Evolutionary conservation across 768 basidiomycete species (phyloP).

Genomic region (Boletellus ananiceps): DNA sequence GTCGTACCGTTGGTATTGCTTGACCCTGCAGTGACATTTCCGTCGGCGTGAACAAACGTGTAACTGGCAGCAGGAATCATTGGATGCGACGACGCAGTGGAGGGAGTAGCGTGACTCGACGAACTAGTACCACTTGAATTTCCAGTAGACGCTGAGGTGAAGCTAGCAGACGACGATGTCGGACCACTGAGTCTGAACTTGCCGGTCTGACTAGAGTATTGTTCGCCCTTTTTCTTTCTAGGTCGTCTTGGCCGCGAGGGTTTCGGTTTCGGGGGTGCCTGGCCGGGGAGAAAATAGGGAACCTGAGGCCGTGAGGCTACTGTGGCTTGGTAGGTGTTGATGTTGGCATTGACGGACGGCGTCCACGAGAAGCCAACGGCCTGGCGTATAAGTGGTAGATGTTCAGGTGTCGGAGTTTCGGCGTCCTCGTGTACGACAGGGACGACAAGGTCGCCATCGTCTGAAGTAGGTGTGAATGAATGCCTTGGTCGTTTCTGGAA

Average conservation of each 20-base stretch:
- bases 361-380: constrained; percentile 50
- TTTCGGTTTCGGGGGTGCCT: constrained; percentile 31
- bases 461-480: constrained; percentile 49
- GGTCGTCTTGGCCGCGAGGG: constrained; percentile 23
- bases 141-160: constrained; percentile 26
- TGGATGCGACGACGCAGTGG: not conserved
- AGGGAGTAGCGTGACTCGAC: not conserved
- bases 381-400: constrained; percentile 52
- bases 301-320: constrained; percentile 18
- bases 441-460: constrained; percentile 43
- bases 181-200: constrained; percentile 43
- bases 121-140: constrained; percentile 6
- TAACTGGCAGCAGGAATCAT: constrained; percentile 3
- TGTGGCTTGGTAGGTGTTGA: constrained; percentile 30
- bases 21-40: constrained; percentile 3
- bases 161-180: constrained; percentile 29
- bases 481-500: constrained; percentile 41
- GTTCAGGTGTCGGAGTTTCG: constrained; percentile 45
- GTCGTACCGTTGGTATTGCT: not conserved
- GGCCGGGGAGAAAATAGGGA: constrained; percentile 52
- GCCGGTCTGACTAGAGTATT: constrained; percentile 43
- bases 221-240: constrained; percentile 32
- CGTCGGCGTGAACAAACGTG: not conserved
- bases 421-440: constrained; percentile 35
- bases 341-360: constrained; percentile 23